phyloP scores from a whole-genome alignment of 148 eudicot species.

The Camellia japonica region DNA sequence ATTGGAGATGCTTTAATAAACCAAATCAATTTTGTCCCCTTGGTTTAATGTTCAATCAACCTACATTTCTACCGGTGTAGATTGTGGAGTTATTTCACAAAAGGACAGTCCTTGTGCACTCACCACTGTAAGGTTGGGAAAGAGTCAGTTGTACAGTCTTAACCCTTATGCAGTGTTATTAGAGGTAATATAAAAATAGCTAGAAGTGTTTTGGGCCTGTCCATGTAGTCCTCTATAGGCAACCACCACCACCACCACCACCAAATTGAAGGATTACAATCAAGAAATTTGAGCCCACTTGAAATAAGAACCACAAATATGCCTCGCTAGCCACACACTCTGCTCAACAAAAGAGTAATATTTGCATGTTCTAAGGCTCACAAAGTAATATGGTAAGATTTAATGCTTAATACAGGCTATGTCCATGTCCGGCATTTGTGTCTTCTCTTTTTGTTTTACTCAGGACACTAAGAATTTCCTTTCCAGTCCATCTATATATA shows the following conservation, averaged over 20 bases:
- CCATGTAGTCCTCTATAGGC: constrained; percentile 17
- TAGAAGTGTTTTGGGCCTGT: background rate
- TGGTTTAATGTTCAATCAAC: too few species aligned
- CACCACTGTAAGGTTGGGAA: too few species aligned
- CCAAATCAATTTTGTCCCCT: too few species aligned
- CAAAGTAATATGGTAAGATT: constrained; percentile 17
- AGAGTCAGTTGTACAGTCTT: too few species aligned
- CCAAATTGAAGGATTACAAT: constrained; percentile 7
- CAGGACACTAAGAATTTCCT: background rate
- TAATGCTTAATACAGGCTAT: constrained; percentile 1
- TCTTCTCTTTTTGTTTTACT: constrained; percentile 20
- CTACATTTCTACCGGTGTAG: background rate
- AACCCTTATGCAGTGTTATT: background rate
- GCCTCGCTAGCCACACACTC: background rate
- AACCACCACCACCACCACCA: constrained; percentile 7
- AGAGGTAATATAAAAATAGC: background rate
- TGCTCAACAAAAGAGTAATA: background rate
- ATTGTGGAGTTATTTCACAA: too few species aligned
- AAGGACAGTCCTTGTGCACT: too few species aligned
- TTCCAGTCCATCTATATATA: background rate
- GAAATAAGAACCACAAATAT: constrained; percentile 27
- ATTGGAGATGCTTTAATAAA: too few species aligned
- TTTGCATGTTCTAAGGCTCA: constrained; percentile 41
- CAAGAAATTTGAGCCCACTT: constrained; percentile 12
- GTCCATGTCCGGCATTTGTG: constrained; percentile 11